Evolutionary conservation across 2,329 filamentous ascomycete genomes (phyloP).

Genomic region (Scedosporium apiospermum): DNA sequence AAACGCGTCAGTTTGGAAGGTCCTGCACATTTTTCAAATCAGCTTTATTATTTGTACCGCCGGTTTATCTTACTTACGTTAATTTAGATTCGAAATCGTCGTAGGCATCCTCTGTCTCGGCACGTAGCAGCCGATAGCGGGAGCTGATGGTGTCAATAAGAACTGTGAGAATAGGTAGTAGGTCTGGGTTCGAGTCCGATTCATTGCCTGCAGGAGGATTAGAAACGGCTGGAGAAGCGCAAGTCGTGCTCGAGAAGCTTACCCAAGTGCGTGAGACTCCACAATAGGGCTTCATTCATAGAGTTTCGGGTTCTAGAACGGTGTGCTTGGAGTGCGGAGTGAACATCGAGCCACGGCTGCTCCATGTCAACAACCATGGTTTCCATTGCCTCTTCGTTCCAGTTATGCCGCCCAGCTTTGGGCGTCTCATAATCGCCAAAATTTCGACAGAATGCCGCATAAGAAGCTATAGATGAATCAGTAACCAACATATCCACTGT

Average conservation of each 20-base stretch:
- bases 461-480: slow-evolving; percentile 18
- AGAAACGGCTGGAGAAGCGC: not conserved
- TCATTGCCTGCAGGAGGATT: not conserved
- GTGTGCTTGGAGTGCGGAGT: not conserved
- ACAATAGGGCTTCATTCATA: not conserved
- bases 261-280: not conserved
- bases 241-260: not conserved
- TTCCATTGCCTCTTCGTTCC: slow-evolving; percentile 34
- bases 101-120: slow-evolving; percentile 17
- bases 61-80: slow-evolving; percentile 1
- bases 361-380: slow-evolving; percentile 24
- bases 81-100: slow-evolving; percentile 14
- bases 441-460: slow-evolving; percentile 32
- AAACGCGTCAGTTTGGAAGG: slow-evolving; percentile 22
- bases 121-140: slow-evolving; percentile 17
- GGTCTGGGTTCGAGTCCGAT: slow-evolving; percentile 11
- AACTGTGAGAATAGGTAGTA: not conserved
- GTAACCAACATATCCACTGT: not conserved
- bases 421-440: slow-evolving; percentile 25
- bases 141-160: slow-evolving; percentile 18
- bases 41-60: slow-evolving; percentile 3
- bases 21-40: slow-evolving; percentile 14
- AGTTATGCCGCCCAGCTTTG: slow-evolving; percentile 20
- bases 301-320: not conserved
- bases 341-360: slow-evolving; percentile 19